A percentile compares a stretch with the other conserved stretches of the same genome.
Evolutionary conservation across 2,329 filamentous ascomycete genomes (phyloP).

Genomic region (Talaromyces marneffei): DNA sequence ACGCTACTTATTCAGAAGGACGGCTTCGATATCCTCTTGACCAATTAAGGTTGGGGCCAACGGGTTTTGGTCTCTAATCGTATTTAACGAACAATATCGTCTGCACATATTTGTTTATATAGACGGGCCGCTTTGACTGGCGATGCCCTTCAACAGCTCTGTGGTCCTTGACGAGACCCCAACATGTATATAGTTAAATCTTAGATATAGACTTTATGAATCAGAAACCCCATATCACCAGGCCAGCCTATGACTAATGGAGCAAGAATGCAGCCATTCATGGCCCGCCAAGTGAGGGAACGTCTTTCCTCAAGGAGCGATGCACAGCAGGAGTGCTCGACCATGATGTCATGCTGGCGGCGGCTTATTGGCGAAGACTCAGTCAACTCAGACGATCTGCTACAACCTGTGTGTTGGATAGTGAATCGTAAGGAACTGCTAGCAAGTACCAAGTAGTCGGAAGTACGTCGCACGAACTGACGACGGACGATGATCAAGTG

Average conservation of each 20-base stretch:
- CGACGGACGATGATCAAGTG: conserved; percentile 7
- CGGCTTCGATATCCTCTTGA: conserved; percentile 57
- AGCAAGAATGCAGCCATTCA: not conserved
- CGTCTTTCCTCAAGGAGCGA: not conserved
- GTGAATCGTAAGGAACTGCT: too few relatives aligned
- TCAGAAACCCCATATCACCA: not conserved
- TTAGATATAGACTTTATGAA: not conserved
- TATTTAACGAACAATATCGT: not conserved
- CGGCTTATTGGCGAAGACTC: not conserved
- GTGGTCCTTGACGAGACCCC: not conserved
- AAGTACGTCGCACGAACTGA: not conserved
- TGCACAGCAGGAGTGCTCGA: not conserved
- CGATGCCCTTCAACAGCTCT: not conserved
- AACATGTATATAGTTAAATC: not conserved
- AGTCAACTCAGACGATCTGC: not conserved
- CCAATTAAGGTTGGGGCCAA: conserved; percentile 25
- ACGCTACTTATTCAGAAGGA: conserved; percentile 52
- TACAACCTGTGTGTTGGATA: too few relatives aligned
- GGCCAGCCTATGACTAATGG: not conserved
- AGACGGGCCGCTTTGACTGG: not conserved
- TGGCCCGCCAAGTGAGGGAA: not conserved
- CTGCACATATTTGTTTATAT: not conserved
- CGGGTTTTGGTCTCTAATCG: not conserved
- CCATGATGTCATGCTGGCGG: not conserved
- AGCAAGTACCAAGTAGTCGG: not conserved